Conservation (phyloP, 139 green algal species). For the Tetradesmus lagerheimii region DNA sequence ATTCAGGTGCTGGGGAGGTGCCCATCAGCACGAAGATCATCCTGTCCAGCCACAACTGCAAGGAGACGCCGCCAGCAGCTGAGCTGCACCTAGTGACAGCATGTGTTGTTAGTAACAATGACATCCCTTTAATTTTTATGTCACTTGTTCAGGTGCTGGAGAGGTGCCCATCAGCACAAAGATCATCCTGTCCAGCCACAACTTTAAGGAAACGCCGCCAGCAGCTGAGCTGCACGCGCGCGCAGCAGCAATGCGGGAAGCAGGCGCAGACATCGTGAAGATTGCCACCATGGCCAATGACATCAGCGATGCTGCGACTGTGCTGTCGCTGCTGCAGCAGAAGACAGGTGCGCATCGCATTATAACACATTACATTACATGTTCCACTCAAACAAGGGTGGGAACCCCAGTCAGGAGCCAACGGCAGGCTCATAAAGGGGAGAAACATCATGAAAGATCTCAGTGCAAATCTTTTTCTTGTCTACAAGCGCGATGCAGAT, state of each 20-base stretch:
- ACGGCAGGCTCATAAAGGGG: too few species aligned
- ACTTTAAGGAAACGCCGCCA: slow-evolving; percentile 88
- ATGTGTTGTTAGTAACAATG: too few species aligned
- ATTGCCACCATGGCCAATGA: slow-evolving; percentile 91
- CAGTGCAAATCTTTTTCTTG: too few species aligned
- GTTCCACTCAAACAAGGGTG: too few species aligned
- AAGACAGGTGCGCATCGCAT: slow-evolving; percentile 37
- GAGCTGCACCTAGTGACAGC: too few species aligned
- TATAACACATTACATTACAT: too few species aligned
- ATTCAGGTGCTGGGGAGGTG: slow-evolving; percentile 51
- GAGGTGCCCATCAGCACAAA: slow-evolving; percentile 70
- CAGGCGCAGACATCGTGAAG: slow-evolving; percentile 93
- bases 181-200: slow-evolving; percentile 95
- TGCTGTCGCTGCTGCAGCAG: slow-evolving; percentile 82
- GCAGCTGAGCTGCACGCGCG: slow-evolving; percentile 73
- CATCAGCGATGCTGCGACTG: slow-evolving; percentile 77
- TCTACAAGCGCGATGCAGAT: too few species aligned
- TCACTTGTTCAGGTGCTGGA: slow-evolving; percentile 49
- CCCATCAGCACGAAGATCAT: slow-evolving; percentile 85
- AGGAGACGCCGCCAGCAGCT: slow-evolving; percentile 72
- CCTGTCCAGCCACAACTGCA: slow-evolving; percentile 94
- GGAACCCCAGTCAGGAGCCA: too few species aligned
- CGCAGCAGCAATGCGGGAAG: slow-evolving; percentile 65
- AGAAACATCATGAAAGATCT: too few species aligned
- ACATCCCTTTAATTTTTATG: not conserved